These are phyloP conservation scores for Tylopilus vinaceipallidus DNA, from an alignment of 768 basidiomycete species.

Conservation along the genomic window DNA sequence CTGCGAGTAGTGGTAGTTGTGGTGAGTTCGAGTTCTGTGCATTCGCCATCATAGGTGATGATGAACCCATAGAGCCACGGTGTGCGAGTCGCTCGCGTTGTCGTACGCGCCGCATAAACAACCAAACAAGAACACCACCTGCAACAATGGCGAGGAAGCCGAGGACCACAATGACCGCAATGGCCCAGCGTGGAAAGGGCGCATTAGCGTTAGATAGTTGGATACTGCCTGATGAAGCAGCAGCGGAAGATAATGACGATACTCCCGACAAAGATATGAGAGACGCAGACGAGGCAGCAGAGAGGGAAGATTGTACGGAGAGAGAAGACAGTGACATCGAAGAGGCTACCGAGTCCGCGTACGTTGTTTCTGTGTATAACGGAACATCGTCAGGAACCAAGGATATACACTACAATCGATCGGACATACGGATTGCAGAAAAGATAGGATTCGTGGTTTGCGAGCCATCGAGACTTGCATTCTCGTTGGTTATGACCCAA, in stretches of 20 bases:
- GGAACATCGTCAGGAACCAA: slow-evolving; percentile 8
- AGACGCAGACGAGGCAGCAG: slow-evolving; percentile 40
- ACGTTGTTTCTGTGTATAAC: slow-evolving; percentile 61
- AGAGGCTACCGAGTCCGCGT: slow-evolving; percentile 61
- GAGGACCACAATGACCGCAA: slow-evolving; percentile 84
- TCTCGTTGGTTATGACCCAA: slow-evolving; percentile 71
- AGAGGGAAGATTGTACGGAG: slow-evolving; percentile 31
- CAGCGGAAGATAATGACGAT: slow-evolving; percentile 16
- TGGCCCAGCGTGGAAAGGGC: slow-evolving; percentile 84
- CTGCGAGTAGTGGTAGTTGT: slow-evolving; percentile 48
- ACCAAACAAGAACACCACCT: slow-evolving; percentile 63
- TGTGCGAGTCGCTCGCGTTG: slow-evolving; percentile 48
- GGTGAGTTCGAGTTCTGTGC: slow-evolving; percentile 42
- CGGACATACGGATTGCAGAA: slow-evolving; percentile 73
- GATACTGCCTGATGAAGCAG: slow-evolving; percentile 46
- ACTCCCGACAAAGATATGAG: too few species aligned
- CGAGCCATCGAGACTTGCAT: slow-evolving; percentile 55
- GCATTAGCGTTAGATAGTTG: slow-evolving; percentile 40
- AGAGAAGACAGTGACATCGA: slow-evolving; percentile 45
- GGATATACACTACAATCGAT: not conserved
- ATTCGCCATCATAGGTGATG: slow-evolving; percentile 81
- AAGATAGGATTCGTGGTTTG: slow-evolving; percentile 71
- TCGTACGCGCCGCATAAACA: slow-evolving; percentile 70
- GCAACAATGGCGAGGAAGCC: slow-evolving; percentile 81
- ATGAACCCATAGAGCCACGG: slow-evolving; percentile 75